These are phyloP conservation scores for Hanseniaspora sp. DNA, from an alignment of 1,139 yeast genomes.

Conservation along the genomic window DNA sequence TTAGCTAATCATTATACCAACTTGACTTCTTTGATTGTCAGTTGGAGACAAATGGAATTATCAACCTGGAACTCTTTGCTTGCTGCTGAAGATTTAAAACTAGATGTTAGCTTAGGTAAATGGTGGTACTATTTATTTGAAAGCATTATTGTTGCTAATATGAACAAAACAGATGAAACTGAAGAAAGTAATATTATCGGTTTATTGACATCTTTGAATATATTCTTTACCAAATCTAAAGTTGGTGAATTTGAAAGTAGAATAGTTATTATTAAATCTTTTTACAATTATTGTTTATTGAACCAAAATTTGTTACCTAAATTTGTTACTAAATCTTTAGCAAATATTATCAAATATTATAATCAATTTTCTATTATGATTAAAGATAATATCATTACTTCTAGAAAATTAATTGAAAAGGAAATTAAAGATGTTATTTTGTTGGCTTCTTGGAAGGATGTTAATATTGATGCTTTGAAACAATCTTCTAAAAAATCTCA, in stretches of 20 bases:
- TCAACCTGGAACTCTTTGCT: conserved; percentile 76
- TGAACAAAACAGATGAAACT: conserved; percentile 26
- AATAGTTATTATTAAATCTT: conserved; percentile 50
- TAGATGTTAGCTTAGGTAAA: conserved; percentile 48
- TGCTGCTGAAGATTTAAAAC: conserved; percentile 46
- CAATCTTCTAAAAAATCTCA: conserved; percentile 91
- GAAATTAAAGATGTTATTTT: conserved; percentile 74
- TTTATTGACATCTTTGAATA: conserved; percentile 57
- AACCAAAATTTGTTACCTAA: conserved; percentile 6
- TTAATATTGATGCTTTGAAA: conserved; percentile 81
- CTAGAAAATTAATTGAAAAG: conserved; percentile 53
- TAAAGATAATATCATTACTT: conserved; percentile 35
- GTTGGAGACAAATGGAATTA: conserved; percentile 84
- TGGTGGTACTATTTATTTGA: conserved; percentile 94
- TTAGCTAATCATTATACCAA: conserved; percentile 45
- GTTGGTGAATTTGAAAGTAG: conserved; percentile 61
- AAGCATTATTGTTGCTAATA: conserved; percentile 37
- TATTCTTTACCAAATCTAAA: conserved; percentile 65
- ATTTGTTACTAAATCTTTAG: conserved; percentile 36
- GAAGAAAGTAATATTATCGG: conserved; percentile 31
- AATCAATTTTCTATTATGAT: conserved; percentile 49
- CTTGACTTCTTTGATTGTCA: conserved; percentile 58
- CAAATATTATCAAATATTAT: conserved; percentile 56
- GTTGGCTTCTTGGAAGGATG: conserved; percentile 95
- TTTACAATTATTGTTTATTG: conserved; percentile 27